Evolutionary conservation across 169 alveolate genomes (phyloP).

Genomic region (Perkinsus olseni): DNA sequence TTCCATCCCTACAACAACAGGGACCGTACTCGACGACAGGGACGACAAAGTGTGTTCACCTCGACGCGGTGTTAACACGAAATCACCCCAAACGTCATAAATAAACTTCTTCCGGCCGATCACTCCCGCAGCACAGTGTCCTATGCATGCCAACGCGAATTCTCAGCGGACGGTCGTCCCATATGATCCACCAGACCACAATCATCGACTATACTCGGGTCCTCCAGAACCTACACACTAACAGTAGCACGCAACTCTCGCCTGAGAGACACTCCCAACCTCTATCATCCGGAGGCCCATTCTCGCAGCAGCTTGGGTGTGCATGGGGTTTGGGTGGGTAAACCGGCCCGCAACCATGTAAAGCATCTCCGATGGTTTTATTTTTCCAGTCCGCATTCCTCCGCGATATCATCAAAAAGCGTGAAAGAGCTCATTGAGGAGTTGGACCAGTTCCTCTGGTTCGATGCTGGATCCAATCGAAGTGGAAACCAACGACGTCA

Average conservation of each 20-base stretch:
- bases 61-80: background rate
- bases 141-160: constrained; percentile 8
- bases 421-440: constrained; percentile 1
- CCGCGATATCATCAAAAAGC: background rate
- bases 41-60: background rate
- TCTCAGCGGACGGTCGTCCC: background rate
- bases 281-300: background rate
- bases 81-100: constrained; percentile 11
- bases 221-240: background rate
- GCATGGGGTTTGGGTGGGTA: constrained; percentile 3
- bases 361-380: constrained; percentile 13
- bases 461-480: background rate
- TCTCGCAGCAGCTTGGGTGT: constrained; percentile 4
- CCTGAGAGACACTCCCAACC: background rate
- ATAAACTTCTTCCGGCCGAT: constrained; percentile 1
- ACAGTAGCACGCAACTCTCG: background rate
- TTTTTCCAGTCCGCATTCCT: constrained; percentile 9
- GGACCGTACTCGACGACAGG: background rate
- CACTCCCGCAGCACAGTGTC: constrained; percentile 14
- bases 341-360: constrained; percentile 6
- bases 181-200: background rate
- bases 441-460: background rate
- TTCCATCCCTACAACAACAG: background rate
- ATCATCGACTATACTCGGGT: background rate
- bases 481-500: background rate